These are phyloP conservation scores for Claviceps monticola DNA, from an alignment of 2,329 filamentous ascomycete species.

Conservation along the genomic window DNA sequence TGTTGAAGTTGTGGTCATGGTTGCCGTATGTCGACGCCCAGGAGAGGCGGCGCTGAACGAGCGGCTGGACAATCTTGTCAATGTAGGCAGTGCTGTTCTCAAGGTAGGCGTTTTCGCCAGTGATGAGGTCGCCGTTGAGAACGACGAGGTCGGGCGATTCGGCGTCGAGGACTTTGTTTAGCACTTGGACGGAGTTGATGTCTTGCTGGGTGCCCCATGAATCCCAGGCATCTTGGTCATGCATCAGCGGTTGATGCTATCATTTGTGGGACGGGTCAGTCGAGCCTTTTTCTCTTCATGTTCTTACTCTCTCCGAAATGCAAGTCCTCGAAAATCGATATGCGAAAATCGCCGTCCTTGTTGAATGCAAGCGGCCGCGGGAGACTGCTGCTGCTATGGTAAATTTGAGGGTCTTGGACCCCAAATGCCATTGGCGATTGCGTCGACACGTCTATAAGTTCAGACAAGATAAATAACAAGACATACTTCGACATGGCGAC, in stretches of 20 bases:
- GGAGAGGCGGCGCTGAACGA: conserved; percentile 38
- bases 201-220: conserved; percentile 38
- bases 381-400: background rate
- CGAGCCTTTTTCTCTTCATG: conserved; percentile 24
- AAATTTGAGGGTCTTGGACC: background rate
- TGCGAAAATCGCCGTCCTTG: conserved; percentile 32
- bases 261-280: background rate
- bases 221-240: conserved; percentile 26
- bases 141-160: conserved; percentile 49
- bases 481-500: conserved; percentile 1
- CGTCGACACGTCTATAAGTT: background rate
- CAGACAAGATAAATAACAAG: background rate
- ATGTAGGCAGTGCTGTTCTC: conserved; percentile 43
- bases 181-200: conserved; percentile 39
- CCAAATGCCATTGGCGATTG: background rate
- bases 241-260: background rate
- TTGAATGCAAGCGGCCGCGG: conserved; percentile 19
- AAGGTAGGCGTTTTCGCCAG: conserved; percentile 46
- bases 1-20: conserved; percentile 49
- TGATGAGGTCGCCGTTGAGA: conserved; percentile 58
- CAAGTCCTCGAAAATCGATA: conserved; percentile 52
- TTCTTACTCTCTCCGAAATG: conserved; percentile 54
- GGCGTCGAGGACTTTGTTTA: conserved; percentile 40
- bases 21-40: conserved; percentile 63
- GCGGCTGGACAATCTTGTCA: conserved; percentile 42